Evolutionary conservation across 305 asterid species (phyloP).

Genomic region (Withania somnifera): DNA sequence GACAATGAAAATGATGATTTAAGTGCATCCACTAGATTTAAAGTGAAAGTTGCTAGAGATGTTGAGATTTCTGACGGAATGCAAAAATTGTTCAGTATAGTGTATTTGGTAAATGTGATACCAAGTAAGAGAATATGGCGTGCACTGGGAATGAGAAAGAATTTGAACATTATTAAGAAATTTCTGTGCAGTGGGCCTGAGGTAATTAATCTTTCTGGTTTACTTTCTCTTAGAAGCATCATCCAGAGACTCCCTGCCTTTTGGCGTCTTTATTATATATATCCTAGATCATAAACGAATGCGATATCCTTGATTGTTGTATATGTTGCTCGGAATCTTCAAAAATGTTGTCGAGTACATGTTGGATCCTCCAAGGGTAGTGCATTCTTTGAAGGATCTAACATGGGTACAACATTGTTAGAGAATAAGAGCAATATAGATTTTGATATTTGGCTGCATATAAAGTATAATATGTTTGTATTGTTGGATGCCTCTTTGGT

Average conservation of each 20-base stretch:
- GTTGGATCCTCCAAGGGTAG: not conserved
- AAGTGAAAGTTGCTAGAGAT: slow-evolving; percentile 13
- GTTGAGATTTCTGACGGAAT: slow-evolving; percentile 8
- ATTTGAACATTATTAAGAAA: slow-evolving; percentile 25
- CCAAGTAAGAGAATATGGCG: slow-evolving; percentile 46
- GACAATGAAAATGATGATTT: slow-evolving; percentile 18
- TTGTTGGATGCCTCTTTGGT: not conserved
- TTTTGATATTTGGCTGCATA: not conserved
- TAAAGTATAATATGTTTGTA: not conserved
- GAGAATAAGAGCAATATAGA: not conserved
- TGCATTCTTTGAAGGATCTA: not conserved
- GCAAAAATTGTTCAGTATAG: slow-evolving; percentile 21
- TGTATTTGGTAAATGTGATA: slow-evolving; percentile 28
- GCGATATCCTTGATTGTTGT: too few relatives aligned
- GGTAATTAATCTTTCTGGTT: slow-evolving; percentile 23
- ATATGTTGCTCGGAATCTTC: too few relatives aligned
- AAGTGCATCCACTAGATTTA: slow-evolving; percentile 16
- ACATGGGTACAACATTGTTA: not conserved
- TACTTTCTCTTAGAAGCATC: not conserved
- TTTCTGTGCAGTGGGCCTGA: slow-evolving; percentile 17
- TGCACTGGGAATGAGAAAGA: slow-evolving; percentile 25
- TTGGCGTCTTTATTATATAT: not conserved
- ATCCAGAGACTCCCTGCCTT: not conserved
- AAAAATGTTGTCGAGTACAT: not conserved
- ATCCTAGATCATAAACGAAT: not conserved